Conservation (phyloP, 805 yeast genomes). For the Saturnispora saitoi region DNA sequence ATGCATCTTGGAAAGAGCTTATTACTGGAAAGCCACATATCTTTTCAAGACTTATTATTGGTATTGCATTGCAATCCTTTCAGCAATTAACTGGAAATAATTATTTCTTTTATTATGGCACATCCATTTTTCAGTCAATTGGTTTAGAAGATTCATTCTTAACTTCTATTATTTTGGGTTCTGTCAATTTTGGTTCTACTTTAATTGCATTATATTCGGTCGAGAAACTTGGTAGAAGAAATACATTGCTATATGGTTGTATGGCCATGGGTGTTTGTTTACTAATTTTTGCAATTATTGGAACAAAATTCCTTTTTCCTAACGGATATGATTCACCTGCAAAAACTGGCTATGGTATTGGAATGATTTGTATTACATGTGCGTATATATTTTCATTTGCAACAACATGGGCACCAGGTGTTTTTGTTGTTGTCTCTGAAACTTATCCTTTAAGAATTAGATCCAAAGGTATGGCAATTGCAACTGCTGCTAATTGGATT, state of each 20-base stretch:
- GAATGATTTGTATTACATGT: slow-evolving; percentile 58
- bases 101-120: slow-evolving; percentile 89
- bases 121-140: slow-evolving; percentile 83
- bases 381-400: slow-evolving; percentile 59
- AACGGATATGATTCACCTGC: slow-evolving; percentile 33
- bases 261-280: slow-evolving; percentile 46
- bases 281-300: slow-evolving; percentile 51
- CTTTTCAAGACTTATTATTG: slow-evolving; percentile 78
- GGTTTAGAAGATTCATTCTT: slow-evolving; percentile 88
- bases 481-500: slow-evolving; percentile 58
- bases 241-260: slow-evolving; percentile 42
- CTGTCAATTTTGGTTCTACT: slow-evolving; percentile 87
- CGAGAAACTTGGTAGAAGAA: slow-evolving; percentile 83
- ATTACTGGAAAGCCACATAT: slow-evolving; percentile 56
- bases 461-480: slow-evolving; percentile 54
- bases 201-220: slow-evolving; percentile 76
- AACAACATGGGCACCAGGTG: slow-evolving; percentile 66
- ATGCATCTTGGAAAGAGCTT: slow-evolving; percentile 53
- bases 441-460: slow-evolving; percentile 59
- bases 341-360: slow-evolving; percentile 44
- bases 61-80: slow-evolving; percentile 88
- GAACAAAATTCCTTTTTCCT: slow-evolving; percentile 39
- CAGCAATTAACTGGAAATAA: slow-evolving; percentile 97
- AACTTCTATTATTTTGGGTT: slow-evolving; percentile 87
- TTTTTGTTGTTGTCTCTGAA: slow-evolving; percentile 59